Evolutionary conservation across 192 early-diverging fungal genomes (phyloP).

Genomic region (Lobulomyces angularis): DNA sequence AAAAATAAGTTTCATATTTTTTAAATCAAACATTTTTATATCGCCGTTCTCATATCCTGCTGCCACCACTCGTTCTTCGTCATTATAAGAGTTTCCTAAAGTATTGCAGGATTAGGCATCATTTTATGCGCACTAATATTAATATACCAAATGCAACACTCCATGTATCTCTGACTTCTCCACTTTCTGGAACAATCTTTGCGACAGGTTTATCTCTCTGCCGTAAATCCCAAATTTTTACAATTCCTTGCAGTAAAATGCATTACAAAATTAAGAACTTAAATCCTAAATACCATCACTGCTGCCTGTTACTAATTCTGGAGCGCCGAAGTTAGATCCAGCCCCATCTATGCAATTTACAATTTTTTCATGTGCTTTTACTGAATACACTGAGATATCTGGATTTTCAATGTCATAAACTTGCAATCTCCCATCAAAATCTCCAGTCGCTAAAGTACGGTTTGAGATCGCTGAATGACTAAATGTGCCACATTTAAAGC

Average conservation of each 20-base stretch:
- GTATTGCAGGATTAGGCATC: background rate
- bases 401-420: slow-evolving; percentile 49
- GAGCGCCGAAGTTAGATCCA: slow-evolving; percentile 24
- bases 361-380: slow-evolving; percentile 49
- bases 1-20: slow-evolving; percentile 41
- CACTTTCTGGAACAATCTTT: slow-evolving; percentile 35
- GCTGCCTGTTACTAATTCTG: slow-evolving; percentile 56
- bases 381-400: slow-evolving; percentile 39
- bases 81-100: slow-evolving; percentile 38
- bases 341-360: slow-evolving; percentile 56
- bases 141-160: slow-evolving; percentile 53
- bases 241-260: slow-evolving; percentile 26
- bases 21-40: slow-evolving; percentile 56
- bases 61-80: slow-evolving; percentile 40
- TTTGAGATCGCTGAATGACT: slow-evolving; percentile 28
- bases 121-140: background rate
- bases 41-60: slow-evolving; percentile 68
- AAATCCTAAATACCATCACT: slow-evolving; percentile 40
- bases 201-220: slow-evolving; percentile 50
- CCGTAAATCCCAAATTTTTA: slow-evolving; percentile 64
- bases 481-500: slow-evolving; percentile 47
- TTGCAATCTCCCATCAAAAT: slow-evolving; percentile 47
- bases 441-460: slow-evolving; percentile 56
- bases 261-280: slow-evolving; percentile 4
- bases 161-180: slow-evolving; percentile 47